Evolutionary conservation across 768 basidiomycete species (phyloP), one percentile per base, ranked within the genome.

Genomic region (Strobilomyces confusus): DNA sequence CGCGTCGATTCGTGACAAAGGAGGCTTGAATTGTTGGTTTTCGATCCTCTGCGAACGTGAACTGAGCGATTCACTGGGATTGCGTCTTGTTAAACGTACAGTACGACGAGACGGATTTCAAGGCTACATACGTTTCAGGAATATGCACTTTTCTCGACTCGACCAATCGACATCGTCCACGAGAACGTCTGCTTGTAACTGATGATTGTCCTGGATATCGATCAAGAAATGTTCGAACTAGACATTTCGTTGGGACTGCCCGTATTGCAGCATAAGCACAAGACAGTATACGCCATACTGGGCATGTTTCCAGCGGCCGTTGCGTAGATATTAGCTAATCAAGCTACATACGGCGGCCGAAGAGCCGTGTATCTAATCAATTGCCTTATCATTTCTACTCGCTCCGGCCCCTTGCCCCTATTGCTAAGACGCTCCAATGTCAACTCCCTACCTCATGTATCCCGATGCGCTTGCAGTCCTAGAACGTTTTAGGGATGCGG

Each of bases 141-240:
- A 99, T 62, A 98, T 92, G 37, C 95, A 84, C 68, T 95, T 94
- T 75, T 98, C 92, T 2, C 74, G 70, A 61, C 87, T 87, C 0
- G 95, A 93, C 95, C 95, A 99, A 14, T 81, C 83, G 47, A 95
- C 92, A 60, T 93, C 95, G 58, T 97, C 93, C 44, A 79, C 80
- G 9, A 95, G 80, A n/a, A 93, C 92, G 9, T 80, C 75, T 50
- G 92, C 94, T 64, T 97, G 95, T 17, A 81, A 78, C 33, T 80
- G 73, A 48, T 84, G 80, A 58, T 87, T 87, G 63, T 84, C 71
- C 0, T 92, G 89, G 56, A 95, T 92, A 29, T 79, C 61, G 37
- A 69, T 89, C 89, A 62, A 98, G 89, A 41, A 99, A 79, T 13
- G 94, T 95, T 40, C 95, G 86, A 72, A 98, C 94, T 97, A 57